Conservation (phyloP, 2,329 filamentous ascomycete genomes). For the Trichoderma sp. region DNA sequence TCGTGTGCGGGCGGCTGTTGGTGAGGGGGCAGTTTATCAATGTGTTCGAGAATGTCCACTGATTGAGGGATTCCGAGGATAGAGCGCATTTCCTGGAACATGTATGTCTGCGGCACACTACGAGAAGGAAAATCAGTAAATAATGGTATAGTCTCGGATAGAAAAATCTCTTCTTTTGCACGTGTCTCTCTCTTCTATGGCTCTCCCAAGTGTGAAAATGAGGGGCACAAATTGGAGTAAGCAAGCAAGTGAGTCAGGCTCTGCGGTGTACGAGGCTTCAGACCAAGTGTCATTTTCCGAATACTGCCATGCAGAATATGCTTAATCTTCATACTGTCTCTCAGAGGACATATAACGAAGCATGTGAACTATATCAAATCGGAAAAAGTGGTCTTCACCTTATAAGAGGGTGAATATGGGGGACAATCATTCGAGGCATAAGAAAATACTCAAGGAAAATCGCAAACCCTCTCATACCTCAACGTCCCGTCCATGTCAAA, state of each 20-base stretch:
- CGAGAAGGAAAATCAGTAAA: not conserved
- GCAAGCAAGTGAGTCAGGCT: conserved; percentile 26
- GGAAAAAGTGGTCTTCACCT: not conserved
- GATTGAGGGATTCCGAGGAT: conserved; percentile 73
- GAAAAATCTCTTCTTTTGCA: not conserved
- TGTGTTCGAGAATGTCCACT: conserved; percentile 86
- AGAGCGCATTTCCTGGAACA: conserved; percentile 86
- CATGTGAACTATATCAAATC: not conserved
- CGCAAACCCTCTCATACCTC: conserved; percentile 62
- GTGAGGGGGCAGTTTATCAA: conserved; percentile 70
- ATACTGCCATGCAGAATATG: not conserved
- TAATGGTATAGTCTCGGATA: not conserved
- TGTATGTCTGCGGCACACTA: conserved; percentile 90
- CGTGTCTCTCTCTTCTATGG: not conserved
- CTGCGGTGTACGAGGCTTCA: not conserved
- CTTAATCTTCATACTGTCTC: not conserved
- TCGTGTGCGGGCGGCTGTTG: conserved; percentile 67
- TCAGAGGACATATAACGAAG: not conserved
- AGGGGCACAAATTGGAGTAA: not conserved
- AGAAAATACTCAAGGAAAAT: not conserved
- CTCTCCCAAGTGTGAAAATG: not conserved
- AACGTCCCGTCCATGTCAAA: conserved; percentile 97
- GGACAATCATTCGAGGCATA: not conserved
- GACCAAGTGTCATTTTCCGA: conserved; percentile 2
- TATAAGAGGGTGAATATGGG: not conserved